A percentile compares a stretch with the other conserved stretches of the same genome.
phyloP scores from a whole-genome alignment of 257 asterid genomes.

The Scutellaria baicalensis region DNA sequence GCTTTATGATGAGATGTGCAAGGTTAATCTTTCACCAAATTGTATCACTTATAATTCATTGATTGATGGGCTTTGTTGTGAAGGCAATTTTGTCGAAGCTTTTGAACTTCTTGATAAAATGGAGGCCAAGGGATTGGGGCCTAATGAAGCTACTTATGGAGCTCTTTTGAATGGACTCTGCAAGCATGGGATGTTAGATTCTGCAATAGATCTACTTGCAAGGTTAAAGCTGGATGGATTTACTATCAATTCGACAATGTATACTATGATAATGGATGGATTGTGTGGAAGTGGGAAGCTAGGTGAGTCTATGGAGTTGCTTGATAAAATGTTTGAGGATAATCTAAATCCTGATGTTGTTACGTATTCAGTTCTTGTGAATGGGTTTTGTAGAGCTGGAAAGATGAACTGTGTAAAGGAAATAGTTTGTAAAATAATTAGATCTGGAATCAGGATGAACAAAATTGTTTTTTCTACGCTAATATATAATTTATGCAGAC shows the following conservation, averaged over 20 bases:
- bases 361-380: constrained; percentile 72
- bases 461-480: constrained; percentile 47
- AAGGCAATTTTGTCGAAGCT: constrained; percentile 56
- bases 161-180: constrained; percentile 74
- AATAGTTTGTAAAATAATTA: constrained; percentile 54
- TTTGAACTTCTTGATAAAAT: constrained; percentile 51
- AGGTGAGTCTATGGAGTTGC: constrained; percentile 40
- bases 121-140: constrained; percentile 48
- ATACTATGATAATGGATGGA: constrained; percentile 67
- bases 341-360: constrained; percentile 53
- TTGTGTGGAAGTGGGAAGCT: constrained; percentile 46
- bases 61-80: constrained; percentile 68
- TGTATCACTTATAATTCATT: constrained; percentile 61
- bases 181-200: constrained; percentile 56
- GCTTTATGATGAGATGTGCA: constrained; percentile 62
- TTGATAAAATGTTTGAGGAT: constrained; percentile 43
- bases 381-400: constrained; percentile 74
- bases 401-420: constrained; percentile 43
- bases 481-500: constrained; percentile 57
- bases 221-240: constrained; percentile 46
- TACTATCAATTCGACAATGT: constrained; percentile 36
- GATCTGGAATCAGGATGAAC: constrained; percentile 51
- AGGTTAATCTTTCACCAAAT: constrained; percentile 51
- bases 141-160: constrained; percentile 74
- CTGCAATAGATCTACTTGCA: constrained; percentile 44